Percentiles rank a stretch among this genome's conserved stretches.
These are phyloP conservation scores for Austroboletus festivus DNA, from an alignment of 768 basidiomycete genomes.

Conservation along the genomic window DNA sequence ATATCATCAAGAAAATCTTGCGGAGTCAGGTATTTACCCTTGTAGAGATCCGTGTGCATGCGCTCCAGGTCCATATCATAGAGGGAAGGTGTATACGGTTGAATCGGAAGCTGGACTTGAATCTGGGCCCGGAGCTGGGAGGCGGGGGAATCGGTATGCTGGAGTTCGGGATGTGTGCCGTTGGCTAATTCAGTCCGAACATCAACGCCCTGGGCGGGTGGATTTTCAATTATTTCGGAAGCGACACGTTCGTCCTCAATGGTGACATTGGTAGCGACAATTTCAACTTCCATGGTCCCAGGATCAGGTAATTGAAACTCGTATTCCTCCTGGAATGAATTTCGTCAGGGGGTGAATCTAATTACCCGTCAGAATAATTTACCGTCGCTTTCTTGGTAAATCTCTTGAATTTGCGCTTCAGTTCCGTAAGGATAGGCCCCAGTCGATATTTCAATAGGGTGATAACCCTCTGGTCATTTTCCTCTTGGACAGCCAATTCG, in stretches of 20 bases:
- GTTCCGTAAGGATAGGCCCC: constrained; percentile 82
- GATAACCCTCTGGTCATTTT: constrained; percentile 73
- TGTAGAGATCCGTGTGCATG: constrained; percentile 84
- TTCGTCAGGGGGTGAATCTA: constrained; percentile 7
- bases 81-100: constrained; percentile 45
- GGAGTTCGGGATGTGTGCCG: constrained; percentile 29
- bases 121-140: background rate
- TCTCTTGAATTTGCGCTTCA: constrained; percentile 90
- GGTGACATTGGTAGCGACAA: constrained; percentile 37
- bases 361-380: constrained; percentile 26
- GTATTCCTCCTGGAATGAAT: constrained; percentile 67
- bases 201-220: constrained; percentile 20
- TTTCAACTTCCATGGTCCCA: constrained; percentile 27
- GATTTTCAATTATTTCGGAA: constrained; percentile 43
- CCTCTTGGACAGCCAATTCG: constrained; percentile 78
- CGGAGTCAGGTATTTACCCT: constrained; percentile 81
- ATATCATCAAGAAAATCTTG: constrained; percentile 85
- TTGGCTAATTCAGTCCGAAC: constrained; percentile 38
- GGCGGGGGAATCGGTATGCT: background rate
- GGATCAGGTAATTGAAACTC: constrained; percentile 43
- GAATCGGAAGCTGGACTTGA: constrained; percentile 29
- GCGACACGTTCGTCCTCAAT: constrained; percentile 40
- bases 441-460: constrained; percentile 87
- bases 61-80: constrained; percentile 90
- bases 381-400: constrained; percentile 82